These are phyloP conservation scores for Verticillium tricorpus DNA, from an alignment of 2,329 filamentous ascomycete genomes.

Conservation along the genomic window DNA sequence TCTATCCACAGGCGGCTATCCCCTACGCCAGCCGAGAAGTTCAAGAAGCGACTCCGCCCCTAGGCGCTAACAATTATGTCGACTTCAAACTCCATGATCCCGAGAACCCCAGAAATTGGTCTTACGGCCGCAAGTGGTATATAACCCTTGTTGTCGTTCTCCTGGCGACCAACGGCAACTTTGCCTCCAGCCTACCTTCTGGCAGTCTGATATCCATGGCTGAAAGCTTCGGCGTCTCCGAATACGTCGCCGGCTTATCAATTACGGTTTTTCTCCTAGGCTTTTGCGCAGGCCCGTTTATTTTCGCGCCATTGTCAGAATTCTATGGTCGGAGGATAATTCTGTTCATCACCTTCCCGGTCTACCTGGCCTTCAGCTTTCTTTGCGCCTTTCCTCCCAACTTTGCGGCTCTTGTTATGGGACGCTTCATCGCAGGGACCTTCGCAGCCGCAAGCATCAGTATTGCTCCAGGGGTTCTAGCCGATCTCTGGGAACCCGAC, in stretches of 20 bases:
- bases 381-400: conserved; percentile 51
- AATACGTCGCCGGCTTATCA: conserved; percentile 41
- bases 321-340: conserved; percentile 52
- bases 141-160: conserved; percentile 37
- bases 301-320: conserved; percentile 55
- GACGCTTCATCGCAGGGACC: conserved; percentile 51
- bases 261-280: conserved; percentile 52
- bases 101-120: conserved; percentile 47
- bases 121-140: conserved; percentile 28
- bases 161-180: conserved; percentile 52
- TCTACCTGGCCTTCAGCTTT: conserved; percentile 47
- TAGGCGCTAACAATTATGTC: conserved; percentile 23
- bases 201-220: conserved; percentile 32
- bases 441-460: conserved; percentile 47
- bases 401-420: conserved; percentile 46
- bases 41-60: not conserved
- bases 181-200: conserved; percentile 39
- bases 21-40: not conserved
- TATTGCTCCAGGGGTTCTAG: conserved; percentile 46
- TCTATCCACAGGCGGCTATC: not conserved
- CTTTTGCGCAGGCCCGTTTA: conserved; percentile 53
- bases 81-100: conserved; percentile 47
- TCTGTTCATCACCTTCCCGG: conserved; percentile 43
- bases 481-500: conserved; percentile 47
- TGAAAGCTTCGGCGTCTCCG: conserved; percentile 40